phyloP scores from a whole-genome alignment of 1,139 yeast species.

The Nematodospora anomalae region DNA sequence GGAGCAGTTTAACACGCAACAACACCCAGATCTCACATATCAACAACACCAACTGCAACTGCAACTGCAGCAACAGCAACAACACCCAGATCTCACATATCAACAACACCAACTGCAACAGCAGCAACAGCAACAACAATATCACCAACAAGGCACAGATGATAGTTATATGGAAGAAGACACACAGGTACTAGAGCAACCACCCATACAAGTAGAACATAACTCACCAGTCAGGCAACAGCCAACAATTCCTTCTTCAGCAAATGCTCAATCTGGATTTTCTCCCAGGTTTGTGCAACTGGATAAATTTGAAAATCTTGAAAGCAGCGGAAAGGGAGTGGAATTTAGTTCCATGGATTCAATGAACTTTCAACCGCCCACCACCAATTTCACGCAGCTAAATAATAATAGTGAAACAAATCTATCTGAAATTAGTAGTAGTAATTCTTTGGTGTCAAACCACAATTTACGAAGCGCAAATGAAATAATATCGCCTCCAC shows the following conservation, averaged over 20 bases:
- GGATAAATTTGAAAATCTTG: conserved; percentile 14
- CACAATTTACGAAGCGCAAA: conserved; percentile 15
- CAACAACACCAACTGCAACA: conserved; percentile 13
- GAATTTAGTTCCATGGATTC: conserved; percentile 43
- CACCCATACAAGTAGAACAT: conserved; percentile 15
- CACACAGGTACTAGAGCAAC: conserved; percentile 22
- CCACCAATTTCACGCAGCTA: conserved; percentile 42
- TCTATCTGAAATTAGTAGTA: conserved; percentile 35
- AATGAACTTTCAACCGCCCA: conserved; percentile 42
- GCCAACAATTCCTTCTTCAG: conserved; percentile 14
- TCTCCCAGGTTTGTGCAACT: conserved; percentile 15
- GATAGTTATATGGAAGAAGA: conserved; percentile 48
- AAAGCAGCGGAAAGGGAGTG: conserved; percentile 13
- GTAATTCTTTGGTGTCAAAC: conserved; percentile 27
- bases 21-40: conserved; percentile 10
- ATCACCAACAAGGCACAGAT: conserved; percentile 18
- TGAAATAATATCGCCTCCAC: conserved; percentile 18
- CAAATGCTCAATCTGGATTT: conserved; percentile 6
- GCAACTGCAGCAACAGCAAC: conserved; percentile 13
- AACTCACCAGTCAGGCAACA: conserved; percentile 21
- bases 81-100: no score
- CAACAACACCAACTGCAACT: conserved; percentile 17
- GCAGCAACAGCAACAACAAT: conserved; percentile 12
- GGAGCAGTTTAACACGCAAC: conserved; percentile 5
- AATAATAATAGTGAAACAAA: conserved; percentile 44